Evolutionary conservation across 108 stramenopile genomes (phyloP), one percentile per base, ranked within the genome.

Genomic region (Ochromonas danica): DNA sequence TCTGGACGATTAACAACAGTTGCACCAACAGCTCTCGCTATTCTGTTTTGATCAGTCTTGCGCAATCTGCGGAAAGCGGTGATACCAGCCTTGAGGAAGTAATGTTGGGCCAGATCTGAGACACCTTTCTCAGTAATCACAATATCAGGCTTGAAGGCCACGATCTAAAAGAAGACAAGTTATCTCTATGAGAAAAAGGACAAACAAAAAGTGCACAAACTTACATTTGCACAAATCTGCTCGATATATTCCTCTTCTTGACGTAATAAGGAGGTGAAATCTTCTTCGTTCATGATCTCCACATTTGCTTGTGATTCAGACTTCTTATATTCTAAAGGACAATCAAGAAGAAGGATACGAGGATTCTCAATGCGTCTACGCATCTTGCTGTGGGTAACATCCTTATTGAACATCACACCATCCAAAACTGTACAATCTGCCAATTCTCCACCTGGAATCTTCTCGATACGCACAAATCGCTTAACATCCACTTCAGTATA

Each of bases 341-440:
- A 92, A 86, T 99, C 99, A 36, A 99, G 78, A 75, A 99, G 90
- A 1, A 99, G 81, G 61, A 99, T 94, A 43, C 97, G 93, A 10
- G 99, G 99, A 81, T 95, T 97, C 81, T 96, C 97, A 87, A 99
- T 98, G 70, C 91, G 88, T 71, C 97, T 91, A 61, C 94, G 88
- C 99, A 99, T 99, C 84, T 95, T 94, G 71, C 96, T 91, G 88
- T 99, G 97, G 27, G 95, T 96, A 0, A 92, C 91, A 83, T 98
- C 99, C 89, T 99, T 99, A 89, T 98, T 96, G 89, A 99, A 96
- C 97, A 99, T 98, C 78, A 99, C 93, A 61, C 99, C 99, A 79
- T 93, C 90, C 61, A 99, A 82, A 35, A 99, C 98, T 35, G 79
- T 71, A 81, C 92, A 95, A 78, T 99, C 97, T 3, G 89, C 82